Base-by-base conservation (phyloP, 192 early-diverging fungal genomes). In the Backusella westeae region DNA sequence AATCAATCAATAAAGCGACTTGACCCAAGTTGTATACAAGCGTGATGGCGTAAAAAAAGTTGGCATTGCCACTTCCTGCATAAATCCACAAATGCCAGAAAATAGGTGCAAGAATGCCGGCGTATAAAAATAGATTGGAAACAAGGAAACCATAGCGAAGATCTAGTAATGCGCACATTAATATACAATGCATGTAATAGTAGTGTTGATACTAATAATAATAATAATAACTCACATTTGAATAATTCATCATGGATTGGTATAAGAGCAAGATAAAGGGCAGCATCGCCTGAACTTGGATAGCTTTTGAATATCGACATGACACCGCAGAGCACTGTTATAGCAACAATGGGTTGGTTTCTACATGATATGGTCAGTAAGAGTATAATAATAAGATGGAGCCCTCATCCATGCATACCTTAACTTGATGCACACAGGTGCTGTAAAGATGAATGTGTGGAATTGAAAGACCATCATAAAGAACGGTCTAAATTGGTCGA, bases 61-160 rank as follows among this genome's bases (percentile, higher is more conserved):
- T 99, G 72, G 97, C 94, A 84, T 99, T 99, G 32, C 96, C 98
- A 69, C 91, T 93, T 10, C 97, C 98, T 23, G 92, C 91, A 81
- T 96, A 96, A 41, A 98, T 93, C 98, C 98, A 99, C 44, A 97
- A 82, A 74, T 96, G 89, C 91, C 94, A 95, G 77, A 98, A 97
- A 34, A 97, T 89, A 1, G 97, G 97, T 0, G 91, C 91, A 59
- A 98, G 85, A 7, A 95, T 82, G 8, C 91, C 84, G 0, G 93
- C 90, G 78, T 91, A 95, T 19, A 94, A 12, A 26, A 95, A 90
- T 42, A 94, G 72, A 68, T 90, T 92, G 35, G 87, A 82, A 1
- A 90, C 87, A 46, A 96, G 75, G 78, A 93, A 97, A 3, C 87
- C 81, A 78, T 96, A 94, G 70, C 93, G 90, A 87, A 93, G 90